phyloP scores from a whole-genome alignment of 208 protist species.

The Acanthamoeba castellanii region DNA sequence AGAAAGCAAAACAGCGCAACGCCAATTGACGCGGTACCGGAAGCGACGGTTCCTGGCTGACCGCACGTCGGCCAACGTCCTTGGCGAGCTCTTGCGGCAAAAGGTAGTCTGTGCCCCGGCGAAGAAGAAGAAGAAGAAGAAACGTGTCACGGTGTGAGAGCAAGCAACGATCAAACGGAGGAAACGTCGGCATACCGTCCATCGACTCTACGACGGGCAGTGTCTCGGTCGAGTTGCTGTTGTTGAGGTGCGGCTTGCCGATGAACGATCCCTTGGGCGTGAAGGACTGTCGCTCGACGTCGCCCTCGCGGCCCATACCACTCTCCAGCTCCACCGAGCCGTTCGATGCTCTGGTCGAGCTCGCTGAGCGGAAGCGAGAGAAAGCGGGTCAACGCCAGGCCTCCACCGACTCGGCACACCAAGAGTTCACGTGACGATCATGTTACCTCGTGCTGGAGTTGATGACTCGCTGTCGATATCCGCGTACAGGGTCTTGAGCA shows the following conservation, averaged over 20 bases:
- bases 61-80: background rate
- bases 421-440: background rate
- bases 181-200: constrained; percentile 10
- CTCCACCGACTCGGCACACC: background rate
- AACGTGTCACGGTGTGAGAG: background rate
- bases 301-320: background rate
- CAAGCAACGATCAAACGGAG: background rate
- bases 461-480: constrained; percentile 16
- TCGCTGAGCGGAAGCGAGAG: background rate
- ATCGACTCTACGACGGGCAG: constrained; percentile 53
- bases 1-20: background rate
- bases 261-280: constrained; percentile 20
- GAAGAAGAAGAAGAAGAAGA: background rate
- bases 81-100: constrained; percentile 57
- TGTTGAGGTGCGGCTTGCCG: background rate
- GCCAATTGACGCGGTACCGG: background rate
- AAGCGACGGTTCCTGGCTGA: constrained; percentile 29
- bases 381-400: background rate
- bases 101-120: background rate
- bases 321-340: background rate
- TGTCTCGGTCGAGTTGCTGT: constrained; percentile 25
- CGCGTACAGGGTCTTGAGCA: constrained; percentile 64
- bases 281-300: background rate
- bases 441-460: background rate
- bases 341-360: background rate